A percentile compares a stretch with the other conserved stretches of the same genome.
These are phyloP conservation scores for Tylopilus balloui DNA, from an alignment of 768 basidiomycete species.

Conservation along the genomic window DNA sequence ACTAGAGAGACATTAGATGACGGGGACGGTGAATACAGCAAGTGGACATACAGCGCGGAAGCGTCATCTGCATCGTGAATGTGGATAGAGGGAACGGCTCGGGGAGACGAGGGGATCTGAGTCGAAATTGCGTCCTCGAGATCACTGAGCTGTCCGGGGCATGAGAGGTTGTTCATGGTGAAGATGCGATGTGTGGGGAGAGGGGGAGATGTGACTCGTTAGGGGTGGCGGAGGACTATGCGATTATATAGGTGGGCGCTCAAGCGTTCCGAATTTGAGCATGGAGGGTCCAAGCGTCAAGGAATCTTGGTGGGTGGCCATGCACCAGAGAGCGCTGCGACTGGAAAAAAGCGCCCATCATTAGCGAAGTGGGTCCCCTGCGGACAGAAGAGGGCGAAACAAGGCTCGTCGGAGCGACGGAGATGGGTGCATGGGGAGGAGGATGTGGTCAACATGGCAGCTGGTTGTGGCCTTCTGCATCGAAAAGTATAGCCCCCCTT, in stretches of 20 bases:
- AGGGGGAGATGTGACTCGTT: conserved; percentile 9
- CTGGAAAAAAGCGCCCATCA: conserved; percentile 13
- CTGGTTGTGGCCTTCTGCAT: conserved; percentile 5
- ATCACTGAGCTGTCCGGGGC: too few species aligned
- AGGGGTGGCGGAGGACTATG: background rate
- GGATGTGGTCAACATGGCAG: background rate
- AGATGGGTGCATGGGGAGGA: background rate
- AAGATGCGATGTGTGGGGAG: background rate
- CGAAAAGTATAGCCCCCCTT: conserved; percentile 16
- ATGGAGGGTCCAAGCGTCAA: conserved; percentile 16
- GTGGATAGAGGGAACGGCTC: conserved; percentile 17
- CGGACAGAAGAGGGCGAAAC: background rate
- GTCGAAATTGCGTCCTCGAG: too few species aligned
- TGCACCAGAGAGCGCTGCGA: conserved; percentile 1
- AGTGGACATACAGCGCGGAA: conserved; percentile 13
- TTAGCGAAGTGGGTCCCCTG: background rate
- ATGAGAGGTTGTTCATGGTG: conserved; percentile 14
- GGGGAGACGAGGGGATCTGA: background rate
- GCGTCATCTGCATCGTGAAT: conserved; percentile 10
- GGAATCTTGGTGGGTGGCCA: background rate
- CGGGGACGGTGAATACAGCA: conserved; percentile 1
- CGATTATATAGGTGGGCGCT: conserved; percentile 20
- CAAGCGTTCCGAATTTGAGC: conserved; percentile 7
- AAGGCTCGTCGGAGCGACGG: background rate
- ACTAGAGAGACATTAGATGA: conserved; percentile 13